These are phyloP conservation scores for Lactifluus echinatus DNA, from an alignment of 768 basidiomycete species.

Conservation along the genomic window DNA sequence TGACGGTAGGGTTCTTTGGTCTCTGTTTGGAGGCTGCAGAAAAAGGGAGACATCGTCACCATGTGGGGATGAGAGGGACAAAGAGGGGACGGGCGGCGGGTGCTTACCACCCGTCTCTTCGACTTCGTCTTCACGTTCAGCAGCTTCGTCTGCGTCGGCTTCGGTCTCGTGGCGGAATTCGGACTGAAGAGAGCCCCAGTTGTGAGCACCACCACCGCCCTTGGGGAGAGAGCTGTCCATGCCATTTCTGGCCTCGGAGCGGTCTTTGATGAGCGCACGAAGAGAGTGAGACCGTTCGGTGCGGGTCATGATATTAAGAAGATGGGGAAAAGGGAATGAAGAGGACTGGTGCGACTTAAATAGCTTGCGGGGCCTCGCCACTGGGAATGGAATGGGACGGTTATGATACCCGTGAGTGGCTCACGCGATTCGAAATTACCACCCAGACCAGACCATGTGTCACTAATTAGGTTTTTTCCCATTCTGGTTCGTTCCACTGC, in stretches of 20 bases:
- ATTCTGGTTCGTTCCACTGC: background rate
- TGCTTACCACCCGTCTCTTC: conserved; percentile 21
- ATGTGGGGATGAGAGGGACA: conserved; percentile 7
- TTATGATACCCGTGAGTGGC: background rate
- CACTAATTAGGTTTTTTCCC: background rate
- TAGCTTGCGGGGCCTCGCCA: background rate
- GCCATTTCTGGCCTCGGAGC: conserved; percentile 71
- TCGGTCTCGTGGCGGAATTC: conserved; percentile 47
- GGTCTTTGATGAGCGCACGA: conserved; percentile 65
- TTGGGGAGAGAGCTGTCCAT: conserved; percentile 66
- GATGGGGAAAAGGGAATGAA: background rate
- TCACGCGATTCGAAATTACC: background rate
- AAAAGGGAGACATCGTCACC: background rate
- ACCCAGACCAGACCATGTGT: too few relatives aligned
- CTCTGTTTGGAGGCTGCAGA: background rate
- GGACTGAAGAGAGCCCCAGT: conserved; percentile 71
- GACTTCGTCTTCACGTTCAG: conserved; percentile 33
- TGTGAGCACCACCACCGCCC: conserved; percentile 71
- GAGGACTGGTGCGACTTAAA: background rate
- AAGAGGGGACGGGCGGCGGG: background rate
- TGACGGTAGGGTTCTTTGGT: background rate
- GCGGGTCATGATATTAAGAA: conserved; percentile 54
- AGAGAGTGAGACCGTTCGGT: conserved; percentile 67
- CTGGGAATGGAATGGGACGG: background rate
- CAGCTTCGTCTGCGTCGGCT: conserved; percentile 50